Evolutionary conservation across 129 eudicot species (phyloP).

Genomic region (Smallanthus sonchifolius): DNA sequence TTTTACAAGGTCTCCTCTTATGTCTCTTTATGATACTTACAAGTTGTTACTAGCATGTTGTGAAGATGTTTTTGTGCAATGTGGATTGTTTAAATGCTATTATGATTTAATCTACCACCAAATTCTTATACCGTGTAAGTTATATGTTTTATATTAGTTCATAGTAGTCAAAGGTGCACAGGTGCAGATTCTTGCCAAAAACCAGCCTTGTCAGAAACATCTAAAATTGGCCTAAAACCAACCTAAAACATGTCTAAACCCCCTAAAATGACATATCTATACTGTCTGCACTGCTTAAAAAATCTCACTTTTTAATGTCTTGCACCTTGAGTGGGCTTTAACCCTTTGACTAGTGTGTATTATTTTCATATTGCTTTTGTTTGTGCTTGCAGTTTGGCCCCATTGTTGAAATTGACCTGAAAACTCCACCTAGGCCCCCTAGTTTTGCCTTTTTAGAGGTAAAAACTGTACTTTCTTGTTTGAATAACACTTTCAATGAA

Average conservation of each 20-base stretch:
- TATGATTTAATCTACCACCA: background rate
- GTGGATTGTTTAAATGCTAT: background rate
- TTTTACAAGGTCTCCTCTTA: constrained; percentile 61
- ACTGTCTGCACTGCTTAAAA: too few species aligned
- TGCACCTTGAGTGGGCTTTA: background rate
- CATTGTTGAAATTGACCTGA: constrained; percentile 71
- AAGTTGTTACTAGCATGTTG: background rate
- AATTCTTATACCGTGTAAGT: background rate
- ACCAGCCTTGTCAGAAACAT: too few species aligned
- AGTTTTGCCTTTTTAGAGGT: constrained; percentile 97
- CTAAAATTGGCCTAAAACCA: too few species aligned
- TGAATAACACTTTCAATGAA: background rate
- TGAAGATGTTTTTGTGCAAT: background rate
- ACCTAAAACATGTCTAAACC: too few species aligned
- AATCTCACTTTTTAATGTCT: too few species aligned
- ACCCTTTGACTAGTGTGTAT: too few species aligned
- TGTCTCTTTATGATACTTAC: background rate
- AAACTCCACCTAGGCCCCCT: constrained; percentile 85
- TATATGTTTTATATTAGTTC: background rate
- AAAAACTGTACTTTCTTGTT: background rate
- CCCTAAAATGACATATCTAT: too few species aligned
- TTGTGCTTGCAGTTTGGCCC: constrained; percentile 70
- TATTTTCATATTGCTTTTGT: background rate
- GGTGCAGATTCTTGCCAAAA: too few species aligned
- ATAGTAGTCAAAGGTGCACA: too few species aligned